phyloP scores from a whole-genome alignment of 306 rosid species.

The Acacia melanoxylon region DNA sequence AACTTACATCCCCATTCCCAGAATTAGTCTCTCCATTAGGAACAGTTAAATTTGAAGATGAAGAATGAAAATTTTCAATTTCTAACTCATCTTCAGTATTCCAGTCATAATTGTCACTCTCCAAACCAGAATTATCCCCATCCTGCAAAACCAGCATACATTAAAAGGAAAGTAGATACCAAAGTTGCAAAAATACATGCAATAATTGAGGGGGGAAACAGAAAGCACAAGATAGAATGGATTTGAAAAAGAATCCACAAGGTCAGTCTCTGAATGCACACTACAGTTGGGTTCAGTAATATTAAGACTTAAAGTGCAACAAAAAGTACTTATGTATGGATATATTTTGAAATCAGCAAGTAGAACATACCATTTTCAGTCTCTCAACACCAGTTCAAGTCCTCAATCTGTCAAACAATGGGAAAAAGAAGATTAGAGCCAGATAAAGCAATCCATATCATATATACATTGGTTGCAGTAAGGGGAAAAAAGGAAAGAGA shows the following conservation, averaged over 20 bases:
- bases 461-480: not conserved
- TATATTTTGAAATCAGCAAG: conserved; percentile 26
- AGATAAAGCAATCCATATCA: not conserved
- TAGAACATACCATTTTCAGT: conserved; percentile 39
- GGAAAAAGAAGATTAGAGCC: conserved; percentile 8
- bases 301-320: not conserved
- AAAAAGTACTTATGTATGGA: not conserved
- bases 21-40: conserved; percentile 46
- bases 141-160: conserved; percentile 50
- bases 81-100: conserved; percentile 86
- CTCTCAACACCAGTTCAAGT: conserved; percentile 27
- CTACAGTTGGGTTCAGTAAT: conserved; percentile 9
- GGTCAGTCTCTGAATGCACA: conserved; percentile 1
- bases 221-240: not conserved
- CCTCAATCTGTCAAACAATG: conserved; percentile 32
- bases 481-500: not conserved
- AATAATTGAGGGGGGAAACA: not conserved
- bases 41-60: conserved; percentile 48
- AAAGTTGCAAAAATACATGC: not conserved
- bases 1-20: conserved; percentile 54
- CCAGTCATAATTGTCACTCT: conserved; percentile 69
- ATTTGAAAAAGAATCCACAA: not conserved
- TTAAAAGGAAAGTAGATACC: conserved; percentile 8
- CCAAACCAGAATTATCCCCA: conserved; percentile 59
- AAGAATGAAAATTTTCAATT: conserved; percentile 58